Base-by-base conservation (phyloP, 192 early-diverging fungal genomes). In the Haplosporangium gracile region DNA sequence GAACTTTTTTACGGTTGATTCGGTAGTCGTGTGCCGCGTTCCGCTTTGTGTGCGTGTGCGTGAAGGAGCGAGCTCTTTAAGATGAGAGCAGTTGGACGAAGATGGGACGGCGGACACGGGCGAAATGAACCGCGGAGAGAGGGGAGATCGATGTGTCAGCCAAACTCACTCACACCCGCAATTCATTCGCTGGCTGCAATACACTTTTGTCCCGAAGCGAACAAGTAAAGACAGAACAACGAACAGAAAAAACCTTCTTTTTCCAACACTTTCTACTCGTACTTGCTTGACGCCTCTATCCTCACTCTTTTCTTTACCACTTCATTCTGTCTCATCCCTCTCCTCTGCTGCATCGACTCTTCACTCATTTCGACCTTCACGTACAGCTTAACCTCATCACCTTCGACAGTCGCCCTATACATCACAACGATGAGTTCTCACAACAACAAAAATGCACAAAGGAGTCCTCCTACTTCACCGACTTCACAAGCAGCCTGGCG, bases 401-500 rank as follows among this genome's bases (percentile, higher is more conserved):
- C 22, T 65, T 18, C 9, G 32, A 38, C 42, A 45, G 0, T 57
- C 69, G 5, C 22, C 36, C 53, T 39, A 10, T 51, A 34, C 13
- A 29, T 15, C 42, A 71, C 43, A 70, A 36, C 68, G 36, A 36
- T 53, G 39, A 71, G 42, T 15, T 71, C 42, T 5, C 20, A 32
- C 40, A 51, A 38, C 45, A 68, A 49, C 45, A 68, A 40, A 20
- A n/a, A 9, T 45, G 26, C 42, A 40, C 40, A 65, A 32, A 69
- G 57, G 15, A 79, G 74, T 69, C 74, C 74, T 15, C 53, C 82
- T 4, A 45, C 40, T 36, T 74, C 78, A n/a, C 78, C 83, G 1
- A 74, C 68, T 26, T 72, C 83, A 32, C 76, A 77, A 38, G 81
- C 81, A 5, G 81, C 81, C 38, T 49, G 51, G 51, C 75, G 81